Conservation (phyloP, 176 grass and related monocot genomes). For the maize (Zea mays) region Zm-B73-REFERENCE-NAM-5.0 NC_050102.1:175037501-175038000, state of each 20-base stretch:
- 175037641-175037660: too few species aligned
- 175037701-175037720: too few species aligned
- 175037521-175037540: neutral
- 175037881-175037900: neutral
- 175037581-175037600: neutral
- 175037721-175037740: too few species aligned
- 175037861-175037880: neutral
- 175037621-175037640: too few species aligned
- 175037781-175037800: neutral
- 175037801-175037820: neutral
- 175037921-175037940: neutral
- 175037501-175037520: neutral
- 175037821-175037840: neutral
- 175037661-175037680: too few species aligned
- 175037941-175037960: conserved; percentile 9
- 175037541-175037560: neutral
- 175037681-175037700: too few species aligned
- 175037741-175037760: neutral
- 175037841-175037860: neutral
- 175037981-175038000: conserved; percentile 22
- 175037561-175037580: neutral
- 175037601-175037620: too few species aligned
- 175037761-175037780: neutral
- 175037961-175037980: neutral
- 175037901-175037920: neutral